Evolutionary conservation across 2,329 filamentous ascomycete genomes (phyloP), one percentile per base, ranked within the genome.

Genomic region (Penicillium thymicola): DNA sequence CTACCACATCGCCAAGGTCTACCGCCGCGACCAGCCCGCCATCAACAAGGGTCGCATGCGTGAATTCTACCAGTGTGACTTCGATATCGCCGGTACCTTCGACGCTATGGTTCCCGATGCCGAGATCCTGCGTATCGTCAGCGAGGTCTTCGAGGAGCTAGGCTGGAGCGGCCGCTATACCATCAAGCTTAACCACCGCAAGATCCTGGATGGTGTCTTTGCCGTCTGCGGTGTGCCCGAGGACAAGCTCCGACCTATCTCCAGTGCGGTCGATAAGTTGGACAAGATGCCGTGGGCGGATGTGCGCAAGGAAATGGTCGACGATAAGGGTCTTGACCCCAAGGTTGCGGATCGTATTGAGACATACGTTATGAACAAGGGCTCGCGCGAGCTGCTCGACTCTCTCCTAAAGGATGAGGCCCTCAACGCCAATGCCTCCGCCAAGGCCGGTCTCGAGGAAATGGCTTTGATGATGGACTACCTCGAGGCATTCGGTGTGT

Each of bases 21-120:
- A 92, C 77, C 82, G 89, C 60, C 79, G 89, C 72, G 89, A 92
- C 73, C 88, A 92, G 73, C 89, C 89, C 25, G 89, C 91, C 59
- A 90, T 97, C 78, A 90, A 88, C 60, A 94, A 95, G 73, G 93
- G 92, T 50, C 86, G 92, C 52, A 94, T 96, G 89, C 85, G 93
- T 69, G 93, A 97, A 76, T 96, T 96, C 76, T 96, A 95, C 79
- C 92, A 97, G 76, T 97, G 92, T 78, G 93, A 97, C 77, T 95
- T 97, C 70, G 92, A 97, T 72, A 93, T 97, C 76, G 92, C 92
- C 13, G 92, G 92, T 58, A 65, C 74, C 59, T 95, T 91, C 78
- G 93, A 96, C 72, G 77, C 90, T 52, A 96, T 97, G 92, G 83
- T 96, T 27, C 90, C 92, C 55, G 93, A 97, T 70, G 89, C 92